Conservation (phyloP, 208 protist species). For the Cochliopodium minus region DNA sequence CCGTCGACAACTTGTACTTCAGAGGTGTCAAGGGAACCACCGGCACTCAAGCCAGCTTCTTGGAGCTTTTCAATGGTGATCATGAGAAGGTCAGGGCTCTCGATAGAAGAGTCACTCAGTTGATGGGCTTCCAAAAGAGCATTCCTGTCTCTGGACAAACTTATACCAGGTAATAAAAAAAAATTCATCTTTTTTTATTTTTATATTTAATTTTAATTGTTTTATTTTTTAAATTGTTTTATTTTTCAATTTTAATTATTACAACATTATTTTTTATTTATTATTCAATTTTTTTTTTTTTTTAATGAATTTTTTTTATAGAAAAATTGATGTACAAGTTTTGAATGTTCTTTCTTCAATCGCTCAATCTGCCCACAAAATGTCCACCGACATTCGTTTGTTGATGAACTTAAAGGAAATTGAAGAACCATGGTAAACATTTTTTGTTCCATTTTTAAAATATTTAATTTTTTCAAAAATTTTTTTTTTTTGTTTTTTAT, state of each 20-base stretch:
- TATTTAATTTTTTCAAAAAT: too few relatives aligned
- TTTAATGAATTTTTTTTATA: too few relatives aligned
- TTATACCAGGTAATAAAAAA: too few relatives aligned
- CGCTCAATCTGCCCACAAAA: constrained; percentile 28
- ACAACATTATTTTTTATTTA: too few relatives aligned
- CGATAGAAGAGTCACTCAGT: constrained; percentile 23
- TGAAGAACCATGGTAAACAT: constrained; percentile 39
- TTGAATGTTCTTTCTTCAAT: constrained; percentile 17
- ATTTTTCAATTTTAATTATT: too few relatives aligned
- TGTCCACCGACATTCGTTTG: constrained; percentile 38
- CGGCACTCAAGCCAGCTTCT: constrained; percentile 36
- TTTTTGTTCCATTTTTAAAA: too few relatives aligned
- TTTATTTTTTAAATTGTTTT: too few relatives aligned
- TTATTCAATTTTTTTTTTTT: too few relatives aligned
- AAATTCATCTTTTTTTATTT: too few relatives aligned
- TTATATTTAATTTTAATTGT: too few relatives aligned
- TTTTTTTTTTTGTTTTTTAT: too few relatives aligned
- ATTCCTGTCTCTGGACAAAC: constrained; percentile 35
- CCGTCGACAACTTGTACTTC: constrained; percentile 13
- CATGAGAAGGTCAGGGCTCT: constrained; percentile 19
- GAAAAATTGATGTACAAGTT: constrained; percentile 25
- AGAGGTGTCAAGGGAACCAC: constrained; percentile 35
- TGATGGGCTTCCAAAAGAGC: constrained; percentile 25
- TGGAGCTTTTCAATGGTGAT: constrained; percentile 34
- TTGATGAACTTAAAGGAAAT: constrained; percentile 37